phyloP scores from a whole-genome alignment of 192 early-diverging fungal genomes.

The Phlyctochytrium arcticum region DNA sequence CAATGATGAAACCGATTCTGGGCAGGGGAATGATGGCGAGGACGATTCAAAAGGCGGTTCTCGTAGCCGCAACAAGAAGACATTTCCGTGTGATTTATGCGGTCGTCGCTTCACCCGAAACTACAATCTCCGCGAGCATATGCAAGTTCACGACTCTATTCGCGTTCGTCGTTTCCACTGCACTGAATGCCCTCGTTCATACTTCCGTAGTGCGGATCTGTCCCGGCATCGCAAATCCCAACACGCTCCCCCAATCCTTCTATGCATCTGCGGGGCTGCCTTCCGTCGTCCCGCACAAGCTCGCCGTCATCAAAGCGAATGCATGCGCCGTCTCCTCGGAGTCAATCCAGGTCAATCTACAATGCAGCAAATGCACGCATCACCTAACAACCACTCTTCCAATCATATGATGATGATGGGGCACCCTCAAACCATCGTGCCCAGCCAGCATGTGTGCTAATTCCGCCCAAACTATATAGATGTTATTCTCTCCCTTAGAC shows the following conservation, averaged over 20 bases:
- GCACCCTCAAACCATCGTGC: too few species aligned
- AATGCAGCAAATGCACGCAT: too few species aligned
- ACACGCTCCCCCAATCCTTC: not conserved
- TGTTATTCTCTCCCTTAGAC: too few species aligned
- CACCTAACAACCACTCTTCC: too few species aligned
- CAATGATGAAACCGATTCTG: too few species aligned
- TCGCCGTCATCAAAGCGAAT: not conserved
- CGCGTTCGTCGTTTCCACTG: not conserved
- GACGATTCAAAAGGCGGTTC: too few species aligned
- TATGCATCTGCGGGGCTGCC: not conserved
- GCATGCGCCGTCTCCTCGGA: too few species aligned
- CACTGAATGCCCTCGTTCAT: not conserved
- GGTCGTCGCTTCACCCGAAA: not conserved
- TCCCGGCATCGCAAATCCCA: not conserved
- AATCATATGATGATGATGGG: too few species aligned
- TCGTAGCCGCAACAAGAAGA: not conserved
- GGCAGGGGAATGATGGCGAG: too few species aligned
- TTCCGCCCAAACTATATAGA: too few species aligned
- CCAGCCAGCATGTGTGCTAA: too few species aligned
- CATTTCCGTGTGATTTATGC: not conserved
- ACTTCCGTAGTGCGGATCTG: not conserved
- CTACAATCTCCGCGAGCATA: not conserved
- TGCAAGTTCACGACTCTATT: not conserved
- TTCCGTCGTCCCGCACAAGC: not conserved
- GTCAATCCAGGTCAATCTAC: too few species aligned